phyloP scores from a whole-genome alignment of 1,139 yeast genomes.

The Candida sanyaensis region DNA sequence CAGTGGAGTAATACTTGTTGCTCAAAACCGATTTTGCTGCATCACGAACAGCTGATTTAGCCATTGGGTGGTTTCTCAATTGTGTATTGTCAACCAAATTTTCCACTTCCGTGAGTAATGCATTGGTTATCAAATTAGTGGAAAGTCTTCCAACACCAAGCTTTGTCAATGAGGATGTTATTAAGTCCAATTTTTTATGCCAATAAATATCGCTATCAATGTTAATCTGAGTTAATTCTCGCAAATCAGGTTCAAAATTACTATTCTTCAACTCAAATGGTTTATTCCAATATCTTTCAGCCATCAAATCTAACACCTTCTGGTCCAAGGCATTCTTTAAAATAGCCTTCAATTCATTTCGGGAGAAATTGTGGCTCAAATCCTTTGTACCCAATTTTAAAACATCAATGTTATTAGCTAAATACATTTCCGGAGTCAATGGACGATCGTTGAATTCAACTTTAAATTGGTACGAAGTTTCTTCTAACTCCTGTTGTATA shows the following conservation, averaged over 20 bases:
- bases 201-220: slow-evolving; percentile 77
- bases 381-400: slow-evolving; percentile 88
- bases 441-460: slow-evolving; percentile 96
- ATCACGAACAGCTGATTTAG: slow-evolving; percentile 76
- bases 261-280: slow-evolving; percentile 34
- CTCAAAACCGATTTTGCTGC: slow-evolving; percentile 82
- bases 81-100: slow-evolving; percentile 73
- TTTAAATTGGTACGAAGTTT: slow-evolving; percentile 87
- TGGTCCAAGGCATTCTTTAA: slow-evolving; percentile 88
- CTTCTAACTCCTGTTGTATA: slow-evolving; percentile 90
- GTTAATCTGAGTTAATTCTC: slow-evolving; percentile 51
- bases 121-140: slow-evolving; percentile 78
- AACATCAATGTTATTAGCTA: slow-evolving; percentile 88
- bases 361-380: slow-evolving; percentile 77
- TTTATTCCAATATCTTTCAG: slow-evolving; percentile 90
- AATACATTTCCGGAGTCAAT: slow-evolving; percentile 88
- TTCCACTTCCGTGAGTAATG: slow-evolving; percentile 75
- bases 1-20: slow-evolving; percentile 82
- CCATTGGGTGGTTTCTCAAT: slow-evolving; percentile 80
- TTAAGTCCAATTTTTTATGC: slow-evolving; percentile 83
- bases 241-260: slow-evolving; percentile 49
- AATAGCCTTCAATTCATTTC: slow-evolving; percentile 77
- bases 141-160: slow-evolving; percentile 91
- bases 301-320: slow-evolving; percentile 78
- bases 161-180: slow-evolving; percentile 83